Base-by-base conservation (phyloP, 1,139 yeast genomes). In the Magnusiomyces paraingens region DNA sequence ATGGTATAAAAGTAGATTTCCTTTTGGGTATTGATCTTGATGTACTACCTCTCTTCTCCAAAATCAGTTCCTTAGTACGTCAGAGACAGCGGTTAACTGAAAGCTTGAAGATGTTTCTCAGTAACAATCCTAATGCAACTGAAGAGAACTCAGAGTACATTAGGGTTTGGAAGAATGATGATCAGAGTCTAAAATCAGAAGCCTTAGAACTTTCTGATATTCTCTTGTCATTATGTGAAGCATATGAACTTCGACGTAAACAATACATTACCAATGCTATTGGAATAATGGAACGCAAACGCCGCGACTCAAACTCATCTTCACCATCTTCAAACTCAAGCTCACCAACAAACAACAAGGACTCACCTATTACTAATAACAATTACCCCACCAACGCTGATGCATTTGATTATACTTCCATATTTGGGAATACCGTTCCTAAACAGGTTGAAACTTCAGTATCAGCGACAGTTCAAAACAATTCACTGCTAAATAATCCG, bases 1-100 rank as follows among this genome's bases (percentile, higher is more conserved):
- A 46, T 35, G 73, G 70, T 45, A 62, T 69, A 40, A 74, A 77
- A 52, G 75, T 81, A 46, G 84, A 81, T 62, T 75, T 75, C 55
- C 64, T 81, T 44, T 68, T 79, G 18, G 85, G 84, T 0, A 74
- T 81, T 53, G 84, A 81, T 59, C 73, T 79, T 14, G 72, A 72
- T 54, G 71, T 80, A 59, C 68, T 81, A 21, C 80, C 82, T 0
- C 70, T 74, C 29, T 76, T 79, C 57, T 73, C 80, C 17, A 75
- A 78, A 49, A 74, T 79, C 1, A 75, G 79, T 0, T 60, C 71
- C 21, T 66, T 81, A 12, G 73, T 78, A 59, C 68, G 64, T 61
- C 72, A 41, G 67, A 70, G 59, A 49, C 57, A 29, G 59, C 61
- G 55, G 3, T 26, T 50, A 15, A 42, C 47, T 18, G 40, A 43